Evolutionary conservation across 371 early-diverging fungal species (phyloP).

Genomic region (Syncephalastrum contaminatum): DNA sequence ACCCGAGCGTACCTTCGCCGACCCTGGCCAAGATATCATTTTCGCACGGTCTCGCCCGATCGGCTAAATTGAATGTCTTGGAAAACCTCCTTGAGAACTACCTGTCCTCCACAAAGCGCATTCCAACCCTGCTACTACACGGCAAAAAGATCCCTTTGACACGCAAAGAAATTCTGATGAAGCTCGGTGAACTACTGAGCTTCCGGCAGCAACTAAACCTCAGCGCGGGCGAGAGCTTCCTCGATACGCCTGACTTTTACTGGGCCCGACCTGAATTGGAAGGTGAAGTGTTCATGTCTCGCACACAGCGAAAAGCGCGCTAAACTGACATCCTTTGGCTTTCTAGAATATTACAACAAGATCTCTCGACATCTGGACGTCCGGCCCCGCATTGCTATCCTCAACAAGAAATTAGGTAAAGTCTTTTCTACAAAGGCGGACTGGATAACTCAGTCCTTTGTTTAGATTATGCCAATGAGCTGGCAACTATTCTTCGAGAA

Average conservation of each 20-base stretch:
- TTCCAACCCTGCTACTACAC: conserved; percentile 8
- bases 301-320: neutral
- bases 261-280: conserved; percentile 30
- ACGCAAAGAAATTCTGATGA: conserved; percentile 8
- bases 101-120: conserved; percentile 3
- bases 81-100: conserved; percentile 13
- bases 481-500: conserved; percentile 7
- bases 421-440: too few species aligned
- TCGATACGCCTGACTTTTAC: conserved; percentile 25
- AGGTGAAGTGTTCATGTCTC: conserved; percentile 14
- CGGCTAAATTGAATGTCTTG: conserved; percentile 21
- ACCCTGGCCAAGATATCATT: conserved; percentile 28
- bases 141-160: conserved; percentile 1
- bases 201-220: conserved; percentile 12
- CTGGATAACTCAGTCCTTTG: neutral
- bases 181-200: conserved; percentile 5
- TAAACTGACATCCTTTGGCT: neutral
- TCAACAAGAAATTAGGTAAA: conserved; percentile 14
- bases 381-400: conserved; percentile 13
- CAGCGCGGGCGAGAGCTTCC: conserved; percentile 20
- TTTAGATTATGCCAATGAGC: conserved; percentile 11
- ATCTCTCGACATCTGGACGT: conserved; percentile 13
- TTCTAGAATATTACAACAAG: conserved; percentile 9
- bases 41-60: conserved; percentile 33
- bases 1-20: conserved; percentile 24